Evolutionary conservation across 306 rosid genomes (phyloP).

Genomic region (Vachellia collinsii): DNA sequence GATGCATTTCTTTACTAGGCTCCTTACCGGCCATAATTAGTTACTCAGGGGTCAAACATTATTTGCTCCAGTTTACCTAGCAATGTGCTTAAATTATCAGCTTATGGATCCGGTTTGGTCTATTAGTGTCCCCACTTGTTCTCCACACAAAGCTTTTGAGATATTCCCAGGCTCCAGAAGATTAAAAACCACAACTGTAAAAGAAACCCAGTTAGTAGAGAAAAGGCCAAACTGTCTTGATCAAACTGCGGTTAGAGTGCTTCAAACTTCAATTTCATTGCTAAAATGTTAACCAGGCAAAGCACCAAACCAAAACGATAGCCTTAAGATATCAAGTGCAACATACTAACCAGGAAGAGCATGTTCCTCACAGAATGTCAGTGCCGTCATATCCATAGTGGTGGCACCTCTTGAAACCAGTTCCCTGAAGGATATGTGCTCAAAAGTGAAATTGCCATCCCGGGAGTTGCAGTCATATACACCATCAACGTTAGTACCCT

Average conservation of each 20-base stretch:
- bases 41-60: conserved; percentile 5
- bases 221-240: background rate
- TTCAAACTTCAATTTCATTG: conserved; percentile 1
- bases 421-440: conserved; percentile 66
- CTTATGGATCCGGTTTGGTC: conserved; percentile 64
- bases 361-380: conserved; percentile 66
- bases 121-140: conserved; percentile 68
- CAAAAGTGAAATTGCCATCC: conserved; percentile 53
- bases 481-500: conserved; percentile 63
- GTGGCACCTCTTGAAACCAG: conserved; percentile 56
- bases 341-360: conserved; percentile 66
- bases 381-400: conserved; percentile 58
- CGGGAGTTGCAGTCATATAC: conserved; percentile 62
- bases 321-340: conserved; percentile 25
- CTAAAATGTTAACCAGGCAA: conserved; percentile 14
- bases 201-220: conserved; percentile 23
- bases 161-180: conserved; percentile 69
- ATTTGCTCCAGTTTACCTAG: conserved; percentile 21
- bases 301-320: conserved; percentile 26
- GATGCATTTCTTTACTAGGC: background rate
- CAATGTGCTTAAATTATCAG: conserved; percentile 41
- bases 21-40: conserved; percentile 25
- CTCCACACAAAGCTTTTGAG: conserved; percentile 75
- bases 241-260: conserved; percentile 18
- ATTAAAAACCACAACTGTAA: conserved; percentile 67